Evolutionary conservation across 805 yeast species (phyloP).

Genomic region (Suhomyces sp.): DNA sequence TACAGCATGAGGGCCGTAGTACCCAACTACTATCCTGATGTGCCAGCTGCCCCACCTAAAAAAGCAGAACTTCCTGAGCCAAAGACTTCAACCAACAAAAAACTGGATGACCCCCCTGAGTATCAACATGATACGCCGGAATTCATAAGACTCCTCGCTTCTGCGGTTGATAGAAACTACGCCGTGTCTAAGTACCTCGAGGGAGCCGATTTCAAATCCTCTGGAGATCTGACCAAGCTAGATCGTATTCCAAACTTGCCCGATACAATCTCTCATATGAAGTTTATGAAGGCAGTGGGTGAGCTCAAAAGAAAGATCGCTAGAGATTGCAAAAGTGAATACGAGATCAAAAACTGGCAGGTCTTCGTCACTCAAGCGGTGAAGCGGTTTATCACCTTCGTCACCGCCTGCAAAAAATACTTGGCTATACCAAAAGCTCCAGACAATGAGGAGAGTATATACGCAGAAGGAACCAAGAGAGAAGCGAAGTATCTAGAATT

Average conservation of each 20-base stretch:
- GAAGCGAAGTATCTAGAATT: constrained; percentile 2
- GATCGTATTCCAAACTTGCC: constrained; percentile 9
- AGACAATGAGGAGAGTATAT: constrained; percentile 3
- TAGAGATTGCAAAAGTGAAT: constrained; percentile 20
- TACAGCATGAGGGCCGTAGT: too few species aligned
- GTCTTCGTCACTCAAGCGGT: constrained; percentile 21
- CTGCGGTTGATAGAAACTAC: too few species aligned
- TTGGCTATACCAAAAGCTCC: neutral
- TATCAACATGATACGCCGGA: too few species aligned
- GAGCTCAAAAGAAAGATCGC: neutral
- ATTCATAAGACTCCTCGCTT: too few species aligned
- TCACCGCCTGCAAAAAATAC: constrained; percentile 12
- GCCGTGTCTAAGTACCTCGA: too few species aligned
- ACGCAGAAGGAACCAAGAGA: constrained; percentile 1
- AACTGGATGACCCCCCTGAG: too few species aligned
- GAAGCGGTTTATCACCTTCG: constrained; percentile 19
- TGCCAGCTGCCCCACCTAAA: too few species aligned
- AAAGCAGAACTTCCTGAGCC: too few species aligned
- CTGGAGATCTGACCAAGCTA: neutral
- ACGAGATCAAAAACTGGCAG: constrained; percentile 18
- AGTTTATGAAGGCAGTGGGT: constrained; percentile 14
- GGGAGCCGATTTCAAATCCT: too few species aligned
- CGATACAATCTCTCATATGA: constrained; percentile 22
- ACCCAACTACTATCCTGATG: too few species aligned
- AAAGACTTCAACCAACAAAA: too few species aligned